A percentile compares a stretch with the other conserved stretches of the same genome.
phyloP scores from a whole-genome alignment of 2,329 filamentous ascomycete genomes.

The Alternaria sp. region DNA sequence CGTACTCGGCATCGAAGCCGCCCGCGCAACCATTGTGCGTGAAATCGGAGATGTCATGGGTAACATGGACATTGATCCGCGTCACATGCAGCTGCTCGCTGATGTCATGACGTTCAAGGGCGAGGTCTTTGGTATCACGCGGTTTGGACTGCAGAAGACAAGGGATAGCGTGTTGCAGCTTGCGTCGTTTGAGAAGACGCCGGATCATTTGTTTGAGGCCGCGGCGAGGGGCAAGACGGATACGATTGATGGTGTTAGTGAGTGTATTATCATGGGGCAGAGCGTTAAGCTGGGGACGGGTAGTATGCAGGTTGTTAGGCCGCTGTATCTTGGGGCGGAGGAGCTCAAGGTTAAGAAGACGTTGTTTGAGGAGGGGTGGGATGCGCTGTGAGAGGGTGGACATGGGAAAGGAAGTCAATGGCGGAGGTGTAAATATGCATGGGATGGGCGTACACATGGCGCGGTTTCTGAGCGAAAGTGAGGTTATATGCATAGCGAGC shows the following conservation, averaged over 20 bases:
- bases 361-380: slow-evolving; percentile 48
- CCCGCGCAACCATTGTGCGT: slow-evolving; percentile 82
- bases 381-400: slow-evolving; percentile 27
- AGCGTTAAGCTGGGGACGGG: slow-evolving; percentile 91
- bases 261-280: slow-evolving; percentile 99
- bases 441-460: not conserved
- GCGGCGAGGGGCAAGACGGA: slow-evolving; percentile 92
- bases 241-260: slow-evolving; percentile 88
- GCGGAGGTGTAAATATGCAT: not conserved
- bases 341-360: slow-evolving; percentile 36
- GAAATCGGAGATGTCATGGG: slow-evolving; percentile 92
- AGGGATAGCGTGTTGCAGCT: slow-evolving; percentile 91
- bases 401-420: too few relatives aligned
- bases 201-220: slow-evolving; percentile 95
- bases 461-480: not conserved
- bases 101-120: slow-evolving; percentile 99
- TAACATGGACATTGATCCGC: slow-evolving; percentile 93
- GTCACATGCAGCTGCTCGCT: slow-evolving; percentile 95
- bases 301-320: slow-evolving; percentile 85
- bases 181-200: slow-evolving; percentile 96
- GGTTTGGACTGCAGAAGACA: slow-evolving; percentile 96
- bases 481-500: not conserved
- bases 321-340: slow-evolving; percentile 54
- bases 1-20: slow-evolving; percentile 93
- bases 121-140: slow-evolving; percentile 93